A percentile compares a stretch with the other conserved stretches of the same genome.
phyloP scores from a whole-genome alignment of 768 basidiomycete species.

The Kwoniella mangroviensis region DNA sequence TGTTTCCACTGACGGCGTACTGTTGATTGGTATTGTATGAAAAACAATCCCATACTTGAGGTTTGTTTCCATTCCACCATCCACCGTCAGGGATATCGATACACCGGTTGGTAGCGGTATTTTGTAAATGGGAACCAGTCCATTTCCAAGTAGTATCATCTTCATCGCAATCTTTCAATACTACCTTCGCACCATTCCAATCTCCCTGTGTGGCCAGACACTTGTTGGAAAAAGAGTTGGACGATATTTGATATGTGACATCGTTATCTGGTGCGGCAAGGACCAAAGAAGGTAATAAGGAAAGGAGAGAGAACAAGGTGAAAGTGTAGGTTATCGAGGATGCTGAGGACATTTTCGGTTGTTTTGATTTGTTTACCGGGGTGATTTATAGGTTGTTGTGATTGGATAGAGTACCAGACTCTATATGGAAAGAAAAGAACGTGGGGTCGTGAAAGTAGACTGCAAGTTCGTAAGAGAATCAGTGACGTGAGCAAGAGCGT shows the following conservation, averaged over 20 bases:
- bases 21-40: slow-evolving; percentile 42
- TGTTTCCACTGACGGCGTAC: slow-evolving; percentile 31
- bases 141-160: slow-evolving; percentile 42
- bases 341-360: slow-evolving; percentile 22
- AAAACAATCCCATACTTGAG: slow-evolving; percentile 50
- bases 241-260: slow-evolving; percentile 42
- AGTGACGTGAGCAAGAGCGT: slow-evolving; percentile 6
- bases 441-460: slow-evolving; percentile 12
- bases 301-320: slow-evolving; percentile 25
- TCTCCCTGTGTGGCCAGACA: slow-evolving; percentile 40
- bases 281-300: slow-evolving; percentile 28
- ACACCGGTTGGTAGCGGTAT: slow-evolving; percentile 42
- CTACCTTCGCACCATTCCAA: slow-evolving; percentile 37
- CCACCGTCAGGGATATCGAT: slow-evolving; percentile 45
- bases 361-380: slow-evolving; percentile 7
- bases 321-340: slow-evolving; percentile 26
- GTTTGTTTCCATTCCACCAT: slow-evolving; percentile 40
- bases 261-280: slow-evolving; percentile 26
- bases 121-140: slow-evolving; percentile 31
- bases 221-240: slow-evolving; percentile 34
- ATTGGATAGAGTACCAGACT: slow-evolving; percentile 28
- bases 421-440: slow-evolving; percentile 12
- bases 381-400: not conserved
- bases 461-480: not conserved
- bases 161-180: slow-evolving; percentile 40